These are phyloP conservation scores for Verticillium zaregamsianum DNA, from an alignment of 2,329 filamentous ascomycete genomes.

Conservation along the genomic window DNA sequence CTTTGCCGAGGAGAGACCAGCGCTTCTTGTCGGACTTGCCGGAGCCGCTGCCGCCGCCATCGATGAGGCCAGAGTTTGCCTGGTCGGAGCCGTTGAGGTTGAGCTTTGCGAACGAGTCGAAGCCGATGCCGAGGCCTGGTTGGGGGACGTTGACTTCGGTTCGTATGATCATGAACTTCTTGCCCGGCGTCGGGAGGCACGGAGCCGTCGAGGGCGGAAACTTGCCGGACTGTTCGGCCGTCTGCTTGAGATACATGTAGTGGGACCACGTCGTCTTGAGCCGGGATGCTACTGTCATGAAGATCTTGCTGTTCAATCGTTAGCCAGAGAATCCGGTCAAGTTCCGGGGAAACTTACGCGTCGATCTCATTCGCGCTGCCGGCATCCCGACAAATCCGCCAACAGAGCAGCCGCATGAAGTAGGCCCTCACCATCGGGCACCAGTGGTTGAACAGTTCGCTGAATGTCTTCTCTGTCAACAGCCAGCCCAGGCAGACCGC, in stretches of 20 bases:
- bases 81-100: not conserved
- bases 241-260: constrained; percentile 70
- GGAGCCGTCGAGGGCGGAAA: constrained; percentile 70
- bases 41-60: constrained; percentile 5
- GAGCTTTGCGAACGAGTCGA: constrained; percentile 39
- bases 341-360: constrained; percentile 47
- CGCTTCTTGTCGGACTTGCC: constrained; percentile 45
- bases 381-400: constrained; percentile 77
- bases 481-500: constrained; percentile 71
- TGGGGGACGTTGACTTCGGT: constrained; percentile 58
- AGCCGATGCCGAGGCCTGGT: constrained; percentile 43
- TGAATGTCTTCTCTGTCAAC: constrained; percentile 69
- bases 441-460: constrained; percentile 87
- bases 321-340: constrained; percentile 1
- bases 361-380: constrained; percentile 63
- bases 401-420: constrained; percentile 86
- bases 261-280: constrained; percentile 73
- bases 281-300: constrained; percentile 61
- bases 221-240: constrained; percentile 52
- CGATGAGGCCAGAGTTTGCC: constrained; percentile 6
- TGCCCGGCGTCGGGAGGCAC: constrained; percentile 79
- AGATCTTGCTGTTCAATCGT: constrained; percentile 56
- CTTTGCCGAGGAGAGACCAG: constrained; percentile 61
- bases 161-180: constrained; percentile 83
- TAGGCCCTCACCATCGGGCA: constrained; percentile 93